Percentiles rank a stretch among this genome's conserved stretches.
phyloP scores from a whole-genome alignment of 768 basidiomycete species.

The Mycena belliarum region DNA sequence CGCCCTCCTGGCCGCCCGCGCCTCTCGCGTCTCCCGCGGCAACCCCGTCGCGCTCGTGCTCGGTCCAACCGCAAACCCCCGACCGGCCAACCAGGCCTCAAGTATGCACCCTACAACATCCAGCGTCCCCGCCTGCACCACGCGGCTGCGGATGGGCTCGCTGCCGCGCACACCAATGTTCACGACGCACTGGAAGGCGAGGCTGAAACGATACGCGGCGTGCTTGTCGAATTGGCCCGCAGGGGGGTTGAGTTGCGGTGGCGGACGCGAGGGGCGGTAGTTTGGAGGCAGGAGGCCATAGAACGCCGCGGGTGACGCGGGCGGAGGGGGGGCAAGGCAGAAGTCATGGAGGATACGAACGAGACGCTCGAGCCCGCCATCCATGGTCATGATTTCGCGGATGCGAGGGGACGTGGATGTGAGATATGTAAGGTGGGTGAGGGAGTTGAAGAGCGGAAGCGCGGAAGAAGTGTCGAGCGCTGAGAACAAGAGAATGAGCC shows the following conservation, averaged over 20 bases:
- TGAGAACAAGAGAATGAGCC: constrained; percentile 17
- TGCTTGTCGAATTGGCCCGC: constrained; percentile 67
- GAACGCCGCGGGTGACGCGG: constrained; percentile 72
- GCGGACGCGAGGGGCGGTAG: constrained; percentile 52
- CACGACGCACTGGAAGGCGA: constrained; percentile 95
- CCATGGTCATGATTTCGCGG: constrained; percentile 97
- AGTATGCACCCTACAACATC: constrained; percentile 93
- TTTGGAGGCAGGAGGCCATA: constrained; percentile 77
- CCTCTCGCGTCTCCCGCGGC: constrained; percentile 74
- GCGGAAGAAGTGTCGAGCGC: constrained; percentile 57
- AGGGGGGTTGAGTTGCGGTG: constrained; percentile 66
- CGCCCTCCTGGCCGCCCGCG: constrained; percentile 58
- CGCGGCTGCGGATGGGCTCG: constrained; percentile 86
- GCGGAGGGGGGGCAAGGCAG: constrained; percentile 79
- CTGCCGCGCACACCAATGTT: constrained; percentile 97
- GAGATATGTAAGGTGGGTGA: constrained; percentile 93
- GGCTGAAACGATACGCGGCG: constrained; percentile 84
- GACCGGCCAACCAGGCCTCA: constrained; percentile 88
- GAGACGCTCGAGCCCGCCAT: constrained; percentile 95
- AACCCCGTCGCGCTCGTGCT: constrained; percentile 74
- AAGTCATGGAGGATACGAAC: constrained; percentile 90
- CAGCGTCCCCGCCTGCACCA: constrained; percentile 92
- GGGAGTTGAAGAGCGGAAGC: constrained; percentile 85
- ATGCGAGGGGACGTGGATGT: constrained; percentile 97
- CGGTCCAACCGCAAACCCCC: constrained; percentile 85